Conservation (phyloP, 306 rosid species). For the Rubus parviflorus region DNA sequence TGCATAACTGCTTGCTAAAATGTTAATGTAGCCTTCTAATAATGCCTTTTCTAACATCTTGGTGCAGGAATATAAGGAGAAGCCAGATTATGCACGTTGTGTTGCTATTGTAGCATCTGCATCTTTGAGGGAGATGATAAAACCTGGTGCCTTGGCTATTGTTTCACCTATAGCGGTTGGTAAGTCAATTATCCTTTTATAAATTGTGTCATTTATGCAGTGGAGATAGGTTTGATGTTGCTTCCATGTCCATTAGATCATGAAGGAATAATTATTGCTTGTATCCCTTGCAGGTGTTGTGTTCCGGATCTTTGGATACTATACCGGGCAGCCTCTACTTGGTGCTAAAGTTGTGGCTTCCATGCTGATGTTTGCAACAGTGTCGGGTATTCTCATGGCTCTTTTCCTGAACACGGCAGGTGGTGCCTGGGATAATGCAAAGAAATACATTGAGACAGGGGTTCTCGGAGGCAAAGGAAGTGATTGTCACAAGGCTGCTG, state of each 20-base stretch:
- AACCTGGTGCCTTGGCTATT: constrained; percentile 96
- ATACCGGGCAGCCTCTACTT: constrained; percentile 86
- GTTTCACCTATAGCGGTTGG: constrained; percentile 87
- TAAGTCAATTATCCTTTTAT: constrained; percentile 36
- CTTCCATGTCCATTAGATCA: constrained; percentile 9
- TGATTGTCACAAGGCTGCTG: constrained; percentile 91
- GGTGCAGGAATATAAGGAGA: constrained; percentile 82
- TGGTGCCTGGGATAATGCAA: constrained; percentile 99
- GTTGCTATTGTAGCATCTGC: constrained; percentile 98
- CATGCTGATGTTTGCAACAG: constrained; percentile 92
- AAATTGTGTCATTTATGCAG: neutral
- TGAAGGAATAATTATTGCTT: constrained; percentile 25
- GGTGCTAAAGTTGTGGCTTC: constrained; percentile 98
- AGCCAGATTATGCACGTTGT: constrained; percentile 95
- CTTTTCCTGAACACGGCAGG: constrained; percentile 97
- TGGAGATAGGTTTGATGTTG: neutral
- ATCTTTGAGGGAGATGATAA: constrained; percentile 91
- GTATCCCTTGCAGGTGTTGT: constrained; percentile 63
- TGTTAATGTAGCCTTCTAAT: constrained; percentile 13
- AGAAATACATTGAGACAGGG: constrained; percentile 96
- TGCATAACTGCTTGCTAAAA: neutral
- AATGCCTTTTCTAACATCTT: constrained; percentile 22
- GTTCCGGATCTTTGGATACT: constrained; percentile 87
- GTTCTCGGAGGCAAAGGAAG: constrained; percentile 99
- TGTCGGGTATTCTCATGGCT: constrained; percentile 96